Conservation (phyloP, 768 basidiomycete species). For the Rhodosporidiobolus sp. region DNA sequence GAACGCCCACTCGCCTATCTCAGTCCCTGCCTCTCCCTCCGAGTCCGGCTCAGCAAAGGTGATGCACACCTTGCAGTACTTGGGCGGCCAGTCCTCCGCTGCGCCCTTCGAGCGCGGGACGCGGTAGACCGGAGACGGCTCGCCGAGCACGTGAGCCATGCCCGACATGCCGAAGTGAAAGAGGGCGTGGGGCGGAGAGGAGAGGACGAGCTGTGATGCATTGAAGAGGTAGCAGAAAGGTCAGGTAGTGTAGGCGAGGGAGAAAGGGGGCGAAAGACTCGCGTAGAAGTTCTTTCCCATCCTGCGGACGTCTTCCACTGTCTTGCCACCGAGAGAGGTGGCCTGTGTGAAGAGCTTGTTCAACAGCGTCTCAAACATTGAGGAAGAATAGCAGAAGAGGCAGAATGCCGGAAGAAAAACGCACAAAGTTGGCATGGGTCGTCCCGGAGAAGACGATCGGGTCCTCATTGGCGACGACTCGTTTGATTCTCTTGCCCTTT, state of each 20-base stretch:
- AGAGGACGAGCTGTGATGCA: conserved; percentile 32
- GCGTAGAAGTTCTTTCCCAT: conserved; percentile 47
- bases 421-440: conserved; percentile 24
- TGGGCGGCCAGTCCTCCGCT: conserved; percentile 40
- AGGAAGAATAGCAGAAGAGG: neutral
- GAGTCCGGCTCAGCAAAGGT: conserved; percentile 14
- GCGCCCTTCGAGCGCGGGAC: conserved; percentile 31
- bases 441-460: conserved; percentile 38
- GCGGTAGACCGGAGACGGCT: conserved; percentile 32
- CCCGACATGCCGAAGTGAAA: conserved; percentile 44
- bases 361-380: no score
- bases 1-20: conserved; percentile 40
- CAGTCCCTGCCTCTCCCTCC: neutral
- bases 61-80: conserved; percentile 39
- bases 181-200: conserved; percentile 23
- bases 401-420: neutral
- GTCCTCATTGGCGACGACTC: conserved; percentile 31
- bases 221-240: no score
- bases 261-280: conserved; percentile 19
- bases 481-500: conserved; percentile 27
- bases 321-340: conserved; percentile 24
- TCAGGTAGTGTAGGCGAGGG: neutral
- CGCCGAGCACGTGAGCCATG: conserved; percentile 25
- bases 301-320: conserved; percentile 29
- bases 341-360: conserved; percentile 8